Percentiles rank a stretch among this genome's conserved stretches.
Conservation (phyloP, 176 grass and related monocot genomes). For the Carex scoparia region DNA sequence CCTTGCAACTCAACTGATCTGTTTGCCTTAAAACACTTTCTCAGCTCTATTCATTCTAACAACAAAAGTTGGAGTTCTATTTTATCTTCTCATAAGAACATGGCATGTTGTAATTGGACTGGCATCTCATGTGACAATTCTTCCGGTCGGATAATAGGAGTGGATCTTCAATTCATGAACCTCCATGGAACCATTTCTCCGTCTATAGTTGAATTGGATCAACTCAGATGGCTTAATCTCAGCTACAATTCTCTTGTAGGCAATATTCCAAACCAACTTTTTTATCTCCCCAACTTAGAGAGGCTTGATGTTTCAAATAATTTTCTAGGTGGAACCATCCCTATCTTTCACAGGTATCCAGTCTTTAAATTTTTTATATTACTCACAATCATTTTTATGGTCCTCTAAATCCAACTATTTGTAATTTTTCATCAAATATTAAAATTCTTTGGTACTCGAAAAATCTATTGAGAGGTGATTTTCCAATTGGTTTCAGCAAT, state of each 20-base stretch:
- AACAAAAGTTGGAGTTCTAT: conserved; percentile 33
- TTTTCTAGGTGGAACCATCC: conserved; percentile 32
- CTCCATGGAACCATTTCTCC: conserved; percentile 40
- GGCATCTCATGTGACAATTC: conserved; percentile 39
- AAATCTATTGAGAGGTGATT: conserved; percentile 36
- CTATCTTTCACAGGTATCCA: conserved; percentile 16
- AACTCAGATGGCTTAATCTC: conserved; percentile 54
- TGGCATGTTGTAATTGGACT: conserved; percentile 47
- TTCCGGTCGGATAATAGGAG: conserved; percentile 27
- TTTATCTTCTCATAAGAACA: not conserved
- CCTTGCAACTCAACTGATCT: conserved; percentile 42
- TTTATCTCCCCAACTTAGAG: conserved; percentile 43
- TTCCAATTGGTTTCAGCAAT: conserved; percentile 37
- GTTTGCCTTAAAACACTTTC: conserved; percentile 38
- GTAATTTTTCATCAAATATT: conserved; percentile 13
- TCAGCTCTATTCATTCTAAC: conserved; percentile 10
- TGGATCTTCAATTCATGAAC: conserved; percentile 56
- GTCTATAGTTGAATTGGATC: conserved; percentile 46
- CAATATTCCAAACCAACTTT: conserved; percentile 28
- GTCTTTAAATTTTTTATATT: conserved; percentile 32
- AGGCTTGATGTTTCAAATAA: conserved; percentile 50
- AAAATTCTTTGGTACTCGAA: conserved; percentile 26
- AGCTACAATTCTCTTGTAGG: conserved; percentile 44
- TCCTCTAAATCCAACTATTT: conserved; percentile 11
- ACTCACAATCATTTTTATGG: conserved; percentile 34